These are phyloP conservation scores for Torulaspora delbrueckii DNA, from an alignment of 805 yeast species.

Conservation along the genomic window DNA sequence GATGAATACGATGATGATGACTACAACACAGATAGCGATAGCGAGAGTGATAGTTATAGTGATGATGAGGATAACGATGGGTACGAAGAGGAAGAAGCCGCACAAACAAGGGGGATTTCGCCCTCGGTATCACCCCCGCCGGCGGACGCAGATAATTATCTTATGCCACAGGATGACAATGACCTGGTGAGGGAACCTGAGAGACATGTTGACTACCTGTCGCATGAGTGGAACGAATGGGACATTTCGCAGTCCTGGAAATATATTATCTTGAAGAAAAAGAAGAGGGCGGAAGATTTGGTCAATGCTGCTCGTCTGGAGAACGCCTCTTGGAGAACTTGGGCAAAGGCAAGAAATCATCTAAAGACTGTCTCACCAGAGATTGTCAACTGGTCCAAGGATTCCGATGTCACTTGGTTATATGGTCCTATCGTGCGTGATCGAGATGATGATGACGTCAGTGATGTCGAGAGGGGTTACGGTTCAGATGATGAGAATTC, in stretches of 20 bases:
- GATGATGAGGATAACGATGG: conserved; percentile 2
- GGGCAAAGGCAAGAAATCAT: conserved; percentile 87
- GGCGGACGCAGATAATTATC: conserved; percentile 27
- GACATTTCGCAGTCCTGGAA: conserved; percentile 96
- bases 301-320: conserved; percentile 78
- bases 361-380: conserved; percentile 84
- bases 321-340: conserved; percentile 95
- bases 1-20: conserved; percentile 13
- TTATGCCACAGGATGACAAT: conserved; percentile 73
- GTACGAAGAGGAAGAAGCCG: conserved; percentile 7
- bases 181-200: conserved; percentile 77
- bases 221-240: conserved; percentile 92
- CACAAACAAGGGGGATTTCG: conserved; percentile 12
- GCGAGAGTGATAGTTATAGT: conserved; percentile 6
- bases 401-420: conserved; percentile 94
- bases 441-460: conserved; percentile 10
- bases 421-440: conserved; percentile 69
- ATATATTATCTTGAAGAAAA: conserved; percentile 75
- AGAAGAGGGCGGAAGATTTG: conserved; percentile 50
- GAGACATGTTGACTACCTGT: conserved; percentile 88
- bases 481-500: conserved; percentile 40
- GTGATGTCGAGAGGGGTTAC: conserved; percentile 31
- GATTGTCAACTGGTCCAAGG: conserved; percentile 92
- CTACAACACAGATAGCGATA: conserved; percentile 14
- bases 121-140: conserved; percentile 38